Evolutionary conservation across 352 stramenopile species (phyloP), one percentile per base, ranked within the genome.

Genomic region (Phytophthora sojae): DNA sequence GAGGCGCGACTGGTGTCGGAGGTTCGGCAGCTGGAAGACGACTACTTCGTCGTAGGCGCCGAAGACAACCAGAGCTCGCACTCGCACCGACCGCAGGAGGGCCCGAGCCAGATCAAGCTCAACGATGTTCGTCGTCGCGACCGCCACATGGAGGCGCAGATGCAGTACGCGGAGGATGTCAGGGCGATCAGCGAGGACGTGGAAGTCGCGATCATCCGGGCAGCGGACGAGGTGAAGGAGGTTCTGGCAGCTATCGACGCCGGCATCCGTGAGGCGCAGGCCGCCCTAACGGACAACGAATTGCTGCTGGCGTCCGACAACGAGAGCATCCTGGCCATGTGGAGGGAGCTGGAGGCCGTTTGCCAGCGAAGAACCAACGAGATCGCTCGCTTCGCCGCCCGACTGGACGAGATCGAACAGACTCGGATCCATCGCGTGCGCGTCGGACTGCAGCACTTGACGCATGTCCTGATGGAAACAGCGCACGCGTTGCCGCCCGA

Each of bases 141-240:
- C 25, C 64, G 59, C 14, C 88, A 93, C 76, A 89, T 88, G 76
- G 59, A 74, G n/a, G 80, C 74, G 8, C 78, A 83, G 25, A 69
- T 71, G 42, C 29, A 61, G 42, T 95, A 92, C 54, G 76, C 61
- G 4, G 69, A 81, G 21, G 73, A 80, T 3, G 83, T 92, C 3
- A 87, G 88, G 55, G 62, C 57, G 2, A 88, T 93, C 54, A 92
- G 82, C 37, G 85, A 94, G 26, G 76, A 82, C 19, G 77, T 94
- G 23, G 85, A 94, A 60, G 60, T 64, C 21, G 65, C 73, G 29
- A 82, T 94, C 50, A 86, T 94, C 47, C 29, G 52, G 21, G 67
- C 77, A 29, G 85, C 83, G 2, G 86, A 93, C 45, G 57, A 67
- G 4, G 80, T 94, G 52, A 94, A 94, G 58, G 76, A 89, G 30